These are phyloP conservation scores for Pseudogymnoascus sp. DNA, from an alignment of 2,329 filamentous ascomycete species.

Conservation along the genomic window DNA sequence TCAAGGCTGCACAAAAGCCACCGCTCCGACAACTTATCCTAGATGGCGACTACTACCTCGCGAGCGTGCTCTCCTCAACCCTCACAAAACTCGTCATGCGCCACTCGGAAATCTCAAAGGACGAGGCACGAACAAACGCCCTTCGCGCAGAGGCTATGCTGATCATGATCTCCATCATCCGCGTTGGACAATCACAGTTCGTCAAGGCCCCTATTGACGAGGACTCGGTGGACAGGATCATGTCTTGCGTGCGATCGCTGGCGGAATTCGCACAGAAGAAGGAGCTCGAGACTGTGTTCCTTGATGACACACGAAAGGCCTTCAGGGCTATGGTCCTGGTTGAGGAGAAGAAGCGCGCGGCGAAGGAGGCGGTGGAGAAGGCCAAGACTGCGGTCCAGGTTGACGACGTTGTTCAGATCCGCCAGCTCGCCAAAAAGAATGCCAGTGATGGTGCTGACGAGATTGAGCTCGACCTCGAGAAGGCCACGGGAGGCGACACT, in stretches of 20 bases:
- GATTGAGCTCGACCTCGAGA: constrained; percentile 83
- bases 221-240: constrained; percentile 95
- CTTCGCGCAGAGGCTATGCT: constrained; percentile 96
- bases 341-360: constrained; percentile 96
- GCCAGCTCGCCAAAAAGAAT: constrained; percentile 90
- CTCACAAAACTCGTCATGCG: constrained; percentile 97
- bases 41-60: constrained; percentile 94
- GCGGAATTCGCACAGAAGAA: constrained; percentile 86
- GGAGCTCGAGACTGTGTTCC: constrained; percentile 84
- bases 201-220: constrained; percentile 97
- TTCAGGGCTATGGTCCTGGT: constrained; percentile 96
- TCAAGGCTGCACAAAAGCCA: constrained; percentile 95
- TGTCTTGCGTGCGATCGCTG: constrained; percentile 90
- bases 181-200: constrained; percentile 97
- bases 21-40: constrained; percentile 90
- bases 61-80: constrained; percentile 89
- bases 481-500: constrained; percentile 85
- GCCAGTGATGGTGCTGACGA: constrained; percentile 73
- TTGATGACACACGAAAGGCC: constrained; percentile 90
- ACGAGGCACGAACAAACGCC: constrained; percentile 82
- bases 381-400: constrained; percentile 92
- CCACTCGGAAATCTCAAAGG: constrained; percentile 84
- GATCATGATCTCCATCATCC: constrained; percentile 98
- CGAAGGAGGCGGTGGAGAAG: constrained; percentile 85
- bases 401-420: constrained; percentile 87